phyloP scores from a whole-genome alignment of 129 eudicot genomes.

The Smallanthus sonchifolius region DNA sequence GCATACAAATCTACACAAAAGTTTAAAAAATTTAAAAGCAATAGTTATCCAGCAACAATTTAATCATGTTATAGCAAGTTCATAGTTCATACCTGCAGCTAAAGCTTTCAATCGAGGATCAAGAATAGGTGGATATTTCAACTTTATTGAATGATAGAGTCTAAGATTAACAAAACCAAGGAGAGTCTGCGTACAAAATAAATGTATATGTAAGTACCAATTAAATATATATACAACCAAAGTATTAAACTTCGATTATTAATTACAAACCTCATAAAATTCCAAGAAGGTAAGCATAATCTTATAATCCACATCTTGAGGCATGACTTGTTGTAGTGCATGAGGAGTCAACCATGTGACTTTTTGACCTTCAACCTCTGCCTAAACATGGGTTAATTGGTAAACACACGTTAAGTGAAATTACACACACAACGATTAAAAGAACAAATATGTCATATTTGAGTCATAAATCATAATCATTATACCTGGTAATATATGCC shows the following conservation, averaged over 20 bases:
- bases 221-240: neutral
- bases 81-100: constrained; percentile 61
- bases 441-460: neutral
- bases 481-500: constrained; percentile 91
- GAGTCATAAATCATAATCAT: neutral
- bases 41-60: neutral
- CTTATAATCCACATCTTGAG: constrained; percentile 75
- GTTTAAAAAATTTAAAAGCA: neutral
- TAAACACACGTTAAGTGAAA: neutral
- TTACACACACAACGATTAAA: neutral
- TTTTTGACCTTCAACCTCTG: constrained; percentile 79
- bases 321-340: constrained; percentile 79
- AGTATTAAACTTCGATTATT: neutral
- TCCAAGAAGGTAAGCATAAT: constrained; percentile 79
- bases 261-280: constrained; percentile 64
- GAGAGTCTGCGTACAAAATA: constrained; percentile 56
- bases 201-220: neutral
- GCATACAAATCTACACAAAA: constrained; percentile 73
- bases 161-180: constrained; percentile 63
- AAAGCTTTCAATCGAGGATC: constrained; percentile 81
- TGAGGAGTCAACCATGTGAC: constrained; percentile 87
- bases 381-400: constrained; percentile 30
- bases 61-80: neutral
- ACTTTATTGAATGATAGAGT: constrained; percentile 64
- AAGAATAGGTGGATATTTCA: constrained; percentile 84